Percentiles rank a stretch among this genome's conserved stretches.
phyloP scores from a whole-genome alignment of 169 alveolate genomes.

The Babesia gibsoni region DNA sequence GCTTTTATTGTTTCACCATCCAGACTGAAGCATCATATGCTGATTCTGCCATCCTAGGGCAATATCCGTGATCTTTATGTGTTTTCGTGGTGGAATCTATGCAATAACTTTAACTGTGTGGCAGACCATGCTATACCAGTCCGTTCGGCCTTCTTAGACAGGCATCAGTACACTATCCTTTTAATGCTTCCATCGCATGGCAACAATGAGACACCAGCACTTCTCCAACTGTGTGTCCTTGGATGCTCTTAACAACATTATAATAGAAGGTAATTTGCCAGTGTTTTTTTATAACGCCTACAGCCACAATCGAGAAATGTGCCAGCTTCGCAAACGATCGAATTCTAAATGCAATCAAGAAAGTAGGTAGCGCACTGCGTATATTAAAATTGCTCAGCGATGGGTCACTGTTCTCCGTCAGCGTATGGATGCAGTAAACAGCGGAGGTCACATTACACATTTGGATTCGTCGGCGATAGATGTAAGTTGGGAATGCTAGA shows the following conservation, averaged over 20 bases:
- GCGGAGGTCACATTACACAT: constrained; percentile 27
- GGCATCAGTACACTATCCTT: too few species aligned
- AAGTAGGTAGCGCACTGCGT: constrained; percentile 4
- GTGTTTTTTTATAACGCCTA: neutral
- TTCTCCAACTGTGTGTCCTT: constrained; percentile 12
- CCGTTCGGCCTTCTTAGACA: constrained; percentile 16
- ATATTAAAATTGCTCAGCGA: neutral
- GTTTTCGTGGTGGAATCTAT: neutral
- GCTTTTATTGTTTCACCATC: too few species aligned
- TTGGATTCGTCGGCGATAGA: neutral
- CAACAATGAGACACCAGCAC: neutral
- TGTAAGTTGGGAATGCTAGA: neutral
- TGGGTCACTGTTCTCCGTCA: constrained; percentile 23
- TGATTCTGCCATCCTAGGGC: too few species aligned
- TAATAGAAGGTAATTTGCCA: constrained; percentile 38
- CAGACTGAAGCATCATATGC: too few species aligned
- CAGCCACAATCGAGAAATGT: constrained; percentile 64
- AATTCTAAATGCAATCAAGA: constrained; percentile 50
- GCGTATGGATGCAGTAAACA: constrained; percentile 28
- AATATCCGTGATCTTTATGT: too few species aligned
- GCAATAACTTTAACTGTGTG: neutral
- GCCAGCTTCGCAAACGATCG: constrained; percentile 20
- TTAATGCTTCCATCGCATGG: too few species aligned
- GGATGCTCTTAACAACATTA: constrained; percentile 35
- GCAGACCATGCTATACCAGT: neutral